Evolutionary conservation across 352 stramenopile genomes (phyloP).

Genomic region (Thalassiosira mediterranea): DNA sequence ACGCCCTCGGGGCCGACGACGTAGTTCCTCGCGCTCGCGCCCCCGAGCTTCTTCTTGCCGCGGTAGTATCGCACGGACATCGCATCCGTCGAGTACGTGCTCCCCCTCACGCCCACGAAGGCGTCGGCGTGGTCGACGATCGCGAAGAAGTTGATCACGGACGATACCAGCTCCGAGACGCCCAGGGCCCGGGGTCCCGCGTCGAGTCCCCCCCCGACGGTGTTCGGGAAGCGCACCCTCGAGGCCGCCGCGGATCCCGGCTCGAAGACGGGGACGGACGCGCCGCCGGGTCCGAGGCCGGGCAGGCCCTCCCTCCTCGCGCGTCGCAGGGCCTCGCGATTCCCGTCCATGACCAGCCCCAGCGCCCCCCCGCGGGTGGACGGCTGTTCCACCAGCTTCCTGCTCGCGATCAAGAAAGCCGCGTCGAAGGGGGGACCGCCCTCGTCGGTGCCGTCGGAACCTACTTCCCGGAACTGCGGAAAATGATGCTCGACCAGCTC

Average conservation of each 20-base stretch:
- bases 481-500: constrained; percentile 43
- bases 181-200: constrained; percentile 28
- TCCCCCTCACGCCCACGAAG: constrained; percentile 70
- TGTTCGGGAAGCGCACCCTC: constrained; percentile 26
- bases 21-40: constrained; percentile 18
- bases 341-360: constrained; percentile 14
- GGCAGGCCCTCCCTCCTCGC: constrained; percentile 25
- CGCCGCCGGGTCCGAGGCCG: neutral
- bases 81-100: constrained; percentile 69
- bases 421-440: constrained; percentile 27
- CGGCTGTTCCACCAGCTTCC: constrained; percentile 16
- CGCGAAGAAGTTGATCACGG: constrained; percentile 75
- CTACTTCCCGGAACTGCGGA: too few species aligned
- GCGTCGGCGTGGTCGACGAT: constrained; percentile 47
- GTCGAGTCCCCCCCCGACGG: neutral
- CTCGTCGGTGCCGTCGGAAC: too few species aligned
- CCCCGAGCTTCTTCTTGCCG: constrained; percentile 1
- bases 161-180: constrained; percentile 52
- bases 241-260: constrained; percentile 31
- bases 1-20: constrained; percentile 37
- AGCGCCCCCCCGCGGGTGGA: neutral
- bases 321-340: constrained; percentile 16
- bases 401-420: constrained; percentile 56
- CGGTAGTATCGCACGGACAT: constrained; percentile 68
- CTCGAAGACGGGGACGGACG: constrained; percentile 41